Conservation (phyloP, 2,329 filamentous ascomycete species). For the Penicillium sp. region DNA sequence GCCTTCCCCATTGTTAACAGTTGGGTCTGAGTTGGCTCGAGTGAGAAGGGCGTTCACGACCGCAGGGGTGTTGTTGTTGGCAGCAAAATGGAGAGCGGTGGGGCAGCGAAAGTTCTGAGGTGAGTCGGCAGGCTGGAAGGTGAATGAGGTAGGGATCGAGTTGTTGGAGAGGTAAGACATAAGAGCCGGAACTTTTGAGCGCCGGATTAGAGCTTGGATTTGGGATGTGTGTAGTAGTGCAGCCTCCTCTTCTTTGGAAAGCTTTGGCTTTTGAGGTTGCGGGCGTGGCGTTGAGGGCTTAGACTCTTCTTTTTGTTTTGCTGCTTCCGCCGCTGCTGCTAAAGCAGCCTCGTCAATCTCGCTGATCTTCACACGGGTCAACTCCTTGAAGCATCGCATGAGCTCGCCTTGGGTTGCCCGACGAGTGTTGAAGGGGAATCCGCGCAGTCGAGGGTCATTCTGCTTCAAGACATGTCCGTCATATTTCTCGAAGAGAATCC, state of each 20-base stretch:
- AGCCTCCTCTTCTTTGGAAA: constrained; percentile 82
- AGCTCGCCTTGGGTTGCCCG: constrained; percentile 92
- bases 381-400: constrained; percentile 91
- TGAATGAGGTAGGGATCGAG: constrained; percentile 71
- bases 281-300: constrained; percentile 41
- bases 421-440: constrained; percentile 91
- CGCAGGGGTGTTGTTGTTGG: constrained; percentile 77
- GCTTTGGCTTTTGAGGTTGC: constrained; percentile 60
- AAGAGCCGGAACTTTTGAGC: constrained; percentile 86
- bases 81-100: constrained; percentile 83
- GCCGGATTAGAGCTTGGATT: constrained; percentile 82
- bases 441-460: constrained; percentile 79
- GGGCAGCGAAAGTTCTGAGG: constrained; percentile 79
- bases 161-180: constrained; percentile 84
- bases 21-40: constrained; percentile 78
- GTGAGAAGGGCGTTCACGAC: constrained; percentile 78
- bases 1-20: constrained; percentile 72
- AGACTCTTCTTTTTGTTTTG: constrained; percentile 50
- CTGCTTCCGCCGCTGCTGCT: constrained; percentile 60
- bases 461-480: constrained; percentile 82
- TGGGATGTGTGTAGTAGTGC: constrained; percentile 85
- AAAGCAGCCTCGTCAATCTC: constrained; percentile 73
- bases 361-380: constrained; percentile 86
- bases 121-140: constrained; percentile 71
- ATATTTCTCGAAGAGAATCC: constrained; percentile 88